Percentiles rank a stretch among this genome's conserved stretches.
phyloP scores from a whole-genome alignment of 768 basidiomycete genomes.

The Hydnum rufescens region DNA sequence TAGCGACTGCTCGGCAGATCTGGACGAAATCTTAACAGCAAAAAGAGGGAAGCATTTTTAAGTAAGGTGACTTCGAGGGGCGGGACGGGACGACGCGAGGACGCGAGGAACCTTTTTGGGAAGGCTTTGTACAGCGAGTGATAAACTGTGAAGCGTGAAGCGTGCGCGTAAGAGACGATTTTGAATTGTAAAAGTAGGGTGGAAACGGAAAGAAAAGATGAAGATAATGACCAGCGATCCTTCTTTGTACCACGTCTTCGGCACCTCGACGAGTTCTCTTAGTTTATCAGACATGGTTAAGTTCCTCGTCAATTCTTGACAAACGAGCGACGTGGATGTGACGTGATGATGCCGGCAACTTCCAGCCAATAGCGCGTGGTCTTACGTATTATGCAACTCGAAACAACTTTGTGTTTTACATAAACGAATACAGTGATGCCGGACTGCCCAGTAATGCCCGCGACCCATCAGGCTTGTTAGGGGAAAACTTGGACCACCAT shows the following conservation, averaged over 20 bases:
- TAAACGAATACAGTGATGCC: no score
- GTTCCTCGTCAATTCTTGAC: no score
- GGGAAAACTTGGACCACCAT: no score
- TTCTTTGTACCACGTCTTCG: conserved; percentile 81
- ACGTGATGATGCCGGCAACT: no score
- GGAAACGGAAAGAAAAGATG: conserved; percentile 2
- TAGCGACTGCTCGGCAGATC: conserved; percentile 89
- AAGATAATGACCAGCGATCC: conserved; percentile 59
- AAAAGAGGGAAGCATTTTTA: conserved; percentile 1
- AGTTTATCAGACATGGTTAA: conserved; percentile 81
- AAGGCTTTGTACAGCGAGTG: conserved; percentile 93
- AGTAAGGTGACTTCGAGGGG: neutral
- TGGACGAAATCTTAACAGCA: conserved; percentile 60
- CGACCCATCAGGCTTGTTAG: no score
- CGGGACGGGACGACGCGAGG: neutral
- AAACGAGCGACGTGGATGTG: no score
- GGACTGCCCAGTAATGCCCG: no score
- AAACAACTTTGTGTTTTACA: no score
- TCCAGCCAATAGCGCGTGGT: no score
- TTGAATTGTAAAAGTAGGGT: no score
- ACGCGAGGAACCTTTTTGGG: conserved; percentile 55
- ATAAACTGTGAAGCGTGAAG: conserved; percentile 45
- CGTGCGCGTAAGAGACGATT: neutral
- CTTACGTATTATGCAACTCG: no score
- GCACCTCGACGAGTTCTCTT: conserved; percentile 76